Base-by-base conservation (phyloP, 2,329 filamentous ascomycete species). In the Penicillium frequentans region DNA sequence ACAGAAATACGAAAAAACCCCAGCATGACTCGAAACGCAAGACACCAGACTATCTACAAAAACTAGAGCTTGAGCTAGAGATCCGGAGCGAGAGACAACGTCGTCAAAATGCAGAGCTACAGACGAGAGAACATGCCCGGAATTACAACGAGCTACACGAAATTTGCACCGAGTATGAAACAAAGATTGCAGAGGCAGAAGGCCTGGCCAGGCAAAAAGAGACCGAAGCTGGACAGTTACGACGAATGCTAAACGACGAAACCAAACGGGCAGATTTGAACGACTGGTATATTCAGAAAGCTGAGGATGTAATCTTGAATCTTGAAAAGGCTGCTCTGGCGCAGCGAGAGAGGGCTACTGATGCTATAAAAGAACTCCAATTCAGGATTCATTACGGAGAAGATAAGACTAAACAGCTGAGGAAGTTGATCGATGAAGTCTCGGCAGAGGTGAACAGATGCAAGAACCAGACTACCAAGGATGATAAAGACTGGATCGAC, bases 31-130 rank as follows among this genome's bases (percentile, higher is more conserved):
- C n/a, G n/a, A 42, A 42, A 23, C 11, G 11, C n/a, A 42, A 42
- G 19, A 21, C 19, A 23, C 10, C 39, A 3, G 19, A 23, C 19
- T 42, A 42, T 42, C 21, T 42, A 14, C 39, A 42, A 5, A 42
- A 23, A 42, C 39, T 90, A 90, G 71, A 35, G 21, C n/a, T 24
- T 8, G 29, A 35, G n/a, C 27, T 33, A 2, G 27, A 35, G 13
- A 37, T 24, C 14, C 47, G 6, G 16, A 49, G 19, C 26, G 47
- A 35, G 27, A 19, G n/a, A 47, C 8, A 31, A 14, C 45, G 45
- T 14, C 45, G 45, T 5, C n/a, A 47, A 8, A 11, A 21, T 19
- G 45, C 45, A 19, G 24, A 47, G 26, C 26, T 19, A 29, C 6
- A 23, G 16, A 19, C 45, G 5, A 19, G 10, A 31, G 45, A 47